These are phyloP conservation scores for Parastagonospora nodorum DNA, from an alignment of 2,329 filamentous ascomycete species.

Conservation along the genomic window DNA sequence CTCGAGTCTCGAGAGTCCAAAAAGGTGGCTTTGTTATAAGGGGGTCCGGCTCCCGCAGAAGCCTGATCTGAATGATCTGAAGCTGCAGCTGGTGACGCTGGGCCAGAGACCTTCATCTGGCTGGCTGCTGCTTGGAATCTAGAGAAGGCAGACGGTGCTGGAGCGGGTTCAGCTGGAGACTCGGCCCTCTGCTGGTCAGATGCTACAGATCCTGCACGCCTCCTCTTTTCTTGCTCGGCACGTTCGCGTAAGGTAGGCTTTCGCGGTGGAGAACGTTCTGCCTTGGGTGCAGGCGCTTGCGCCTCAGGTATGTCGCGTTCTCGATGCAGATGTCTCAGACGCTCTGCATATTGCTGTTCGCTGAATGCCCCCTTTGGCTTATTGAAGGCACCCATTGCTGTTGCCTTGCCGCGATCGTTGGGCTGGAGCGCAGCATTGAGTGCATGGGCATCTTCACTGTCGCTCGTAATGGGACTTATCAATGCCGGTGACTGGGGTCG, in stretches of 20 bases:
- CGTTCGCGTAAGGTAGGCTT: slow-evolving; percentile 41
- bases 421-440: slow-evolving; percentile 70
- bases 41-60: slow-evolving; percentile 15
- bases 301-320: slow-evolving; percentile 64
- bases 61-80: slow-evolving; percentile 15
- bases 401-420: slow-evolving; percentile 80
- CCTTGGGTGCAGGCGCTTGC: slow-evolving; percentile 15
- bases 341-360: slow-evolving; percentile 81
- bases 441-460: slow-evolving; percentile 68
- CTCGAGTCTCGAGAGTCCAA: slow-evolving; percentile 38
- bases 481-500: slow-evolving; percentile 60
- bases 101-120: slow-evolving; percentile 46
- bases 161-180: slow-evolving; percentile 36
- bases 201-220: slow-evolving; percentile 29
- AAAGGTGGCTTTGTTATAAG: slow-evolving; percentile 31
- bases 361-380: slow-evolving; percentile 79
- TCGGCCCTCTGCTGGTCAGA: slow-evolving; percentile 32
- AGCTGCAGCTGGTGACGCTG: slow-evolving; percentile 17
- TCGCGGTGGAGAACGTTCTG: slow-evolving; percentile 26
- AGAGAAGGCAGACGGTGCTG: slow-evolving; percentile 47
- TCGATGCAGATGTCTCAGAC: slow-evolving; percentile 79
- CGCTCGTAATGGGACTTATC: slow-evolving; percentile 70
- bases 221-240: slow-evolving; percentile 42
- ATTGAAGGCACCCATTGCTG: slow-evolving; percentile 72
- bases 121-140: slow-evolving; percentile 54